Evolutionary conservation across 2,329 filamentous ascomycete genomes (phyloP), one percentile per base, ranked within the genome.

Genomic region (Ophiostoma angusticollis): DNA sequence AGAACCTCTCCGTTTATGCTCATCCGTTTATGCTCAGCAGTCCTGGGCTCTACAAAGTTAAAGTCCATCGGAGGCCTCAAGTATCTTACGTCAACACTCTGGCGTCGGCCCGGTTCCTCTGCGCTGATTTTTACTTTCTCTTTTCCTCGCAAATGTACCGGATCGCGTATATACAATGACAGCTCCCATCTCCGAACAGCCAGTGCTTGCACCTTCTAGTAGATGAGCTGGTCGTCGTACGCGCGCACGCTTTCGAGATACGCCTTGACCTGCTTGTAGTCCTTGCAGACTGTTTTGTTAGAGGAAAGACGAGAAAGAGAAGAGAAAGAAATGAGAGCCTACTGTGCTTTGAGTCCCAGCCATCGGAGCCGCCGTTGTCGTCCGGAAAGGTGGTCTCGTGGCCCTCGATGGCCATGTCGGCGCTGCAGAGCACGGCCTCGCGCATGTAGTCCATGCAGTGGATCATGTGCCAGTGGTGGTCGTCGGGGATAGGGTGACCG

Each of bases 371-470:
- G 9, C 59, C 59, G 35, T 64, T 65, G 47, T 65, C 55, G 41
- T 64, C 61, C 2, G 62, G 62, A 42, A 65, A 65, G 1, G 63
- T 65, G 3, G 63, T 65, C 49, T 64, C 61, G 12, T 58, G 56
- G 25, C 62, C 62, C 52, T 67, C 63, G 32, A 66, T 51, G 2
- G 62, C 62, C 42, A 62, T 63, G 44, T 67, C 64, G 37, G 61
- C 59, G 21, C 54, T 58, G 50, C 64, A 67, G 56, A 65, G 59
- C 43, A 67, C 60, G 28, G 60, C 60, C 49, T 67, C 60, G 9
- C 64, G 54, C 52, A 67, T 58, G 49, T 67, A 67, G 47, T 62
- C 59, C 50, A 66, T 63, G 54, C 64, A 67, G 54, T 67, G 64
- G 38, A 62, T 59, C 55, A 67, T 62, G 50, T 67, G 63, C 59